Conservation (phyloP, 2,329 filamentous ascomycete species). For the Fusarium penzigii region DNA sequence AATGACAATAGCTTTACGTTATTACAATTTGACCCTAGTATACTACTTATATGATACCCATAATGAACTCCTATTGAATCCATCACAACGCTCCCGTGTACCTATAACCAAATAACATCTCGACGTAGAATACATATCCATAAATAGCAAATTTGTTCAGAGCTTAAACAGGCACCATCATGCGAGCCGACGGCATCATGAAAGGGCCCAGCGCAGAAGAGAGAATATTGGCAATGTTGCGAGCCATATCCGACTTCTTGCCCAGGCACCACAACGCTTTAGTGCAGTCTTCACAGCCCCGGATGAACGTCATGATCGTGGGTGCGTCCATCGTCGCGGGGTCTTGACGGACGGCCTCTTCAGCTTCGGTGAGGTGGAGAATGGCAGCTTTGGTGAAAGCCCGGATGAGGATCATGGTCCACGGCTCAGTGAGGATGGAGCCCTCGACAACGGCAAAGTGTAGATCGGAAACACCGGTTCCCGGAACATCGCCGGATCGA, state of each 20-base stretch:
- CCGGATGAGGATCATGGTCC: constrained; percentile 56
- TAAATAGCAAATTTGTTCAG: no score
- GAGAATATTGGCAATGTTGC: constrained; percentile 29
- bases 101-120: constrained; percentile 4
- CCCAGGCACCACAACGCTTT: constrained; percentile 55
- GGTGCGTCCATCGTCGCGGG: constrained; percentile 13
- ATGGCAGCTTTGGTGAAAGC: constrained; percentile 50
- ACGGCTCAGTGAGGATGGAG: constrained; percentile 58
- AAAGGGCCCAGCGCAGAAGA: constrained; percentile 28
- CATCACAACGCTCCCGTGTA: neutral
- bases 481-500: constrained; percentile 4
- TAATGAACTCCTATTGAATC: neutral
- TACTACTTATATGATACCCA: no score
- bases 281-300: constrained; percentile 48
- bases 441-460: constrained; percentile 55
- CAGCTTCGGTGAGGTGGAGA: constrained; percentile 36
- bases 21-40: no score
- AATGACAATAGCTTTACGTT: no score
- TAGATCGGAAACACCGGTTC: constrained; percentile 37
- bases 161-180: constrained; percentile 9
- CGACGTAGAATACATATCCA: neutral
- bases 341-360: constrained; percentile 22
- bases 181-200: constrained; percentile 21
- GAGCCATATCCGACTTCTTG: constrained; percentile 53
- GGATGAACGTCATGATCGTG: constrained; percentile 19